Evolutionary conservation across 192 early-diverging fungal genomes (phyloP), one percentile per base, ranked within the genome.

Genomic region (Linnemannia schmuckeri): DNA sequence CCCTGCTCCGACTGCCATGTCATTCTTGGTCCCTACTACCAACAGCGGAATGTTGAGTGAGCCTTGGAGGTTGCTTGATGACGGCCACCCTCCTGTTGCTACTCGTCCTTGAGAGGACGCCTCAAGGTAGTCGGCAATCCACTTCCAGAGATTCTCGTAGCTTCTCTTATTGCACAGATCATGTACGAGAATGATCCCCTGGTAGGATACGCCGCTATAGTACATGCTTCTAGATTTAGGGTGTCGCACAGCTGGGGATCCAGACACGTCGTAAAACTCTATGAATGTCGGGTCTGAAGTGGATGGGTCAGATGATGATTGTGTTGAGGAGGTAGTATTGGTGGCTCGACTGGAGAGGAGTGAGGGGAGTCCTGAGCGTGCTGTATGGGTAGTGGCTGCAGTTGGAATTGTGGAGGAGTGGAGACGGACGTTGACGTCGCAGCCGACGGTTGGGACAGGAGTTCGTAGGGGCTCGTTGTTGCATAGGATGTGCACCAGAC

Each of bases 141-240:
- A 93, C 44, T 82, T 92, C 91, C 91, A 91, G 20, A 93, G 75
- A 75, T 93, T 93, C 20, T 91, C 82, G 79, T 90, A 92, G 4
- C 88, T 89, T 72, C 90, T 88, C 73, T 74, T 68, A 68, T 91
- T 93, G 66, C 89, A 90, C 4, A 87, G 55, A 81, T 93, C 92
- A 74, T 93, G 89, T 0, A 92, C 92, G 12, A 93, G 79, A 12
- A 93, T 90, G 22, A 93, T 70, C 35, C 90, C 92, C 30, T 93
- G 85, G 47, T 87, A 87, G 3, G 72, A 35, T 13, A 82, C 74
- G 54, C 87, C 89, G 30, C 72, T 77, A 47, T 93, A 93, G 74
- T 90, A 91, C 80, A 92, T 87, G 22, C 49, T 85, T 30, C 92
- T 88, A n/a, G 91, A 85, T n/a, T 75, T 81, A 33, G 78, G 87